phyloP scores from a whole-genome alignment of 2,329 filamentous ascomycete genomes.

The Tolypocladium ovalisporum region DNA sequence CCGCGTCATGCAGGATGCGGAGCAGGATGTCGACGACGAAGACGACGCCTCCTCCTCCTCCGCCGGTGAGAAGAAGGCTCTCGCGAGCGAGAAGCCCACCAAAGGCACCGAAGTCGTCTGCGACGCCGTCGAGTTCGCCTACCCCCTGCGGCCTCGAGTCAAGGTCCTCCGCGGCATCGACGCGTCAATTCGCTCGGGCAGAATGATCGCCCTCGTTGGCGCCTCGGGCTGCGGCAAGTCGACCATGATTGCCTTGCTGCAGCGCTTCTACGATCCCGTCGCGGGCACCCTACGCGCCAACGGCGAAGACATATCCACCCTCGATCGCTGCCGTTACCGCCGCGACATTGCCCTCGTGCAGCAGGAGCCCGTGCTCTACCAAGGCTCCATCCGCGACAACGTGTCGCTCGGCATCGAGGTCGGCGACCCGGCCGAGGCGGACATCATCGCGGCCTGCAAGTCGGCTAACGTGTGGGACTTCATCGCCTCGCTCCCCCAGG shows the following conservation, averaged over 20 bases:
- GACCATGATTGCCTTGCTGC: conserved; percentile 42
- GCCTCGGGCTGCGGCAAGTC: conserved; percentile 50
- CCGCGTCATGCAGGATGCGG: conserved; percentile 17
- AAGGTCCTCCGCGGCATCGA: conserved; percentile 27
- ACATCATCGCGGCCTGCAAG: conserved; percentile 37
- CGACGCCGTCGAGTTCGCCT: conserved; percentile 43
- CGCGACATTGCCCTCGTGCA: conserved; percentile 27
- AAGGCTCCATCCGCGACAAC: conserved; percentile 45
- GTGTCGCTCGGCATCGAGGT: conserved; percentile 35
- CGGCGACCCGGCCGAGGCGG: conserved; percentile 18
- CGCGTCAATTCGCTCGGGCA: conserved; percentile 29
- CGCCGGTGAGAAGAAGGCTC: neutral
- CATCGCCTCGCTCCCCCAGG: conserved; percentile 43
- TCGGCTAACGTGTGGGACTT: conserved; percentile 48
- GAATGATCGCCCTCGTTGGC: conserved; percentile 44
- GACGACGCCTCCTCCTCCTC: conserved; percentile 4
- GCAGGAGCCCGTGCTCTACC: conserved; percentile 30
- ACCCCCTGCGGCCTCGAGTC: conserved; percentile 31
- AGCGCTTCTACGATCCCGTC: conserved; percentile 31
- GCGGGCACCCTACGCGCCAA: conserved; percentile 18
- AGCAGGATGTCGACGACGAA: conserved; percentile 11
- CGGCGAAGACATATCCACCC: conserved; percentile 16
- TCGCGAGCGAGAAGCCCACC: neutral
- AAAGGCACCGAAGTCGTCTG: conserved; percentile 32
- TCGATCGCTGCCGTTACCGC: conserved; percentile 20